A percentile compares a stretch with the other conserved stretches of the same genome.
These are phyloP conservation scores for Citrus sinensis DNA, from an alignment of 345 rosid species.

Conservation along the genomic window DVS_A1.0 CM039169.1:32177501-32178000, in stretches of 20 bases:
- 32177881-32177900: no score
- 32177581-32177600: neutral
- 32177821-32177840: no score
- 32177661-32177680: neutral
- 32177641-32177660: neutral
- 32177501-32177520: constrained; percentile 1
- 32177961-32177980: constrained; percentile 6
- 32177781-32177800: neutral
- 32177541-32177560: neutral
- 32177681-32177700: neutral
- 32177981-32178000: neutral
- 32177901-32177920: constrained; percentile 5
- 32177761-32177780: neutral
- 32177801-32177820: no score
- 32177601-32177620: neutral
- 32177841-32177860: no score
- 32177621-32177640: constrained; percentile 6
- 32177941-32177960: constrained; percentile 4
- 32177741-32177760: neutral
- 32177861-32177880: neutral
- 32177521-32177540: neutral
- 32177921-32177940: constrained; percentile 1
- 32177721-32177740: constrained; percentile 6
- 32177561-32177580: constrained; percentile 1
- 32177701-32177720: neutral